Base-by-base conservation (phyloP, 176 grass and related monocot species). In the Echinochloa phyllopogon region DNA sequence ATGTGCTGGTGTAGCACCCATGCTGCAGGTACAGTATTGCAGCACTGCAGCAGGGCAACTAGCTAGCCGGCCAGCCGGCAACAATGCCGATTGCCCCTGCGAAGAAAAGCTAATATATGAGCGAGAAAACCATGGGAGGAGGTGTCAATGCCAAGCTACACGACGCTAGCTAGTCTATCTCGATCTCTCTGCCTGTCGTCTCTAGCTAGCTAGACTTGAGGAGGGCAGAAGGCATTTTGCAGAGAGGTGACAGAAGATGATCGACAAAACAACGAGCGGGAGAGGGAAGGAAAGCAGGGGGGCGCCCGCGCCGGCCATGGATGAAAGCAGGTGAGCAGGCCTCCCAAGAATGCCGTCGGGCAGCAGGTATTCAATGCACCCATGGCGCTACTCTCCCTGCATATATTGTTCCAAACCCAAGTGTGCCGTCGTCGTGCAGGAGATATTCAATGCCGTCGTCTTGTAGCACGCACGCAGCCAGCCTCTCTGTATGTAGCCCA, bases 171-270 rank as follows among this genome's bases (percentile, higher is more conserved):
- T n/a, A 24, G 55, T 58, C 55, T 10, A 21, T 58, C 55, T 58
- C 42, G 42, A 44, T 44, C 43, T 44, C 64, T 39, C 44, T 13
- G 18, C 1, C 6, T 38, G 1, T 33, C 29, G 23, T n/a, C 55
- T 5, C 6, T 21, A 61, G 25, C 6, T 21, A 61, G 25, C 25
- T 33, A 64, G 29, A 65, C 11, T 88, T 44, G 78, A 76, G 61
- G 74, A 84, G 76, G 87, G 80, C 90, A 92, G 63, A 87, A 87
- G 60, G 89, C 86, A 90, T 91, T 86, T 81, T 18, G 70, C 86
- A 86, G 86, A 8, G 60, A 25, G 71, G 88, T 78, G 88, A 83
- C 82, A 87, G 86, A 84, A 58, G 73, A 33, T 33, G 29, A 33
- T 33, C 29, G 29, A 86, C 67, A 47, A 74, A 71, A 55, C 40